phyloP scores from a whole-genome alignment of 768 basidiomycete genomes.

The Fomitopsis pulvina region DNA sequence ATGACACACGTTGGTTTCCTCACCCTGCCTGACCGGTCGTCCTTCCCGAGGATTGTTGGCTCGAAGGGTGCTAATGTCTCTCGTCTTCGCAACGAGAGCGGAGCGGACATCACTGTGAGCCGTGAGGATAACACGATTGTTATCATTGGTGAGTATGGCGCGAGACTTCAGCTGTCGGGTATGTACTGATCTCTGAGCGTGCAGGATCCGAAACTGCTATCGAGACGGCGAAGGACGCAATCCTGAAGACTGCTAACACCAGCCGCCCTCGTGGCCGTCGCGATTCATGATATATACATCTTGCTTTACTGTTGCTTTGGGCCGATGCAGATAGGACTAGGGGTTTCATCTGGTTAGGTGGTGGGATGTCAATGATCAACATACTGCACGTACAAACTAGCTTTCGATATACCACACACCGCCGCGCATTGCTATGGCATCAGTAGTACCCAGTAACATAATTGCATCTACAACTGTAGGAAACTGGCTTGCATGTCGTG shows the following conservation, averaged over 20 bases:
- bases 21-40: constrained; percentile 72
- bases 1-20: constrained; percentile 83
- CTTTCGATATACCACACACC: constrained; percentile 1
- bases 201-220: constrained; percentile 66
- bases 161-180: constrained; percentile 4
- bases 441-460: too few relatives aligned
- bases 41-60: constrained; percentile 92
- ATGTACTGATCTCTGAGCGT: neutral
- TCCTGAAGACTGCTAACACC: constrained; percentile 45
- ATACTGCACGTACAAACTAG: constrained; percentile 6
- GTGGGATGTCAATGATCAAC: neutral
- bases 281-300: constrained; percentile 8
- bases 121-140: constrained; percentile 84
- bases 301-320: neutral
- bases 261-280: constrained; percentile 18
- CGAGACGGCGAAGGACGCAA: constrained; percentile 68
- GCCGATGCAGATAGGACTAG: neutral
- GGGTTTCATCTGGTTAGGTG: constrained; percentile 1
- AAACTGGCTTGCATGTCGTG: too few relatives aligned
- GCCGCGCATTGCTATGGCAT: neutral
- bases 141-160: constrained; percentile 67
- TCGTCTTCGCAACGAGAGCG: constrained; percentile 81
- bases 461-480: too few relatives aligned
- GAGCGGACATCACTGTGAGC: constrained; percentile 88
- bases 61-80: constrained; percentile 86